Conservation (phyloP, 306 rosid genomes). For the Cotoneaster glaucophyllus region DNA sequence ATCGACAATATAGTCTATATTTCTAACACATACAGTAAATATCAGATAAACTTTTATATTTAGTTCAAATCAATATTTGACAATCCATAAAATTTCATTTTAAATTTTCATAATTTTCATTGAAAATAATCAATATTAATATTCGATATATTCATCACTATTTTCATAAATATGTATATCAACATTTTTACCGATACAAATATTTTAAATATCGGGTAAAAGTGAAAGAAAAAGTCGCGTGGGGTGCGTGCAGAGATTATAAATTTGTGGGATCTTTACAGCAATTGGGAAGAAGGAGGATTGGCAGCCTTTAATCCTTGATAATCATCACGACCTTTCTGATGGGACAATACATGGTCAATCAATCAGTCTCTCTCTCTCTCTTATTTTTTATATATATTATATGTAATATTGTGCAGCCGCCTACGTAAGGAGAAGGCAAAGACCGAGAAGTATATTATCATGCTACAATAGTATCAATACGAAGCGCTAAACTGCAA, state of each 20-base stretch:
- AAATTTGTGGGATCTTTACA: too few relatives aligned
- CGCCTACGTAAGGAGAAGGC: conserved; percentile 28
- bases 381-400: too few relatives aligned
- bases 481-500: neutral
- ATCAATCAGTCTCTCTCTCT: conserved; percentile 15
- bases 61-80: accelerated
- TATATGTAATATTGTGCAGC: neutral
- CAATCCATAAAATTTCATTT: too few relatives aligned
- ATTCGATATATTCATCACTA: accelerated
- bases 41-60: too few relatives aligned
- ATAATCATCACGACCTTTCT: conserved; percentile 23
- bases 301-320: conserved; percentile 8
- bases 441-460: conserved; percentile 21
- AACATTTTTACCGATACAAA: too few relatives aligned
- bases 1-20: too few relatives aligned
- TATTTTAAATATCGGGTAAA: too few relatives aligned
- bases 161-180: too few relatives aligned
- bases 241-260: too few relatives aligned
- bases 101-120: too few relatives aligned
- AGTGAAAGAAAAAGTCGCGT: neutral
- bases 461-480: conserved; percentile 3
- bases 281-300: neutral
- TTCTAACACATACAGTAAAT: too few relatives aligned
- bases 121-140: too few relatives aligned
- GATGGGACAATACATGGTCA: conserved; percentile 54